Percentiles rank a stretch among this genome's conserved stretches.
Evolutionary conservation across 2,329 filamentous ascomycete genomes (phyloP).

Genomic region (Ophiocordyceps camponoti-saundersi): DNA sequence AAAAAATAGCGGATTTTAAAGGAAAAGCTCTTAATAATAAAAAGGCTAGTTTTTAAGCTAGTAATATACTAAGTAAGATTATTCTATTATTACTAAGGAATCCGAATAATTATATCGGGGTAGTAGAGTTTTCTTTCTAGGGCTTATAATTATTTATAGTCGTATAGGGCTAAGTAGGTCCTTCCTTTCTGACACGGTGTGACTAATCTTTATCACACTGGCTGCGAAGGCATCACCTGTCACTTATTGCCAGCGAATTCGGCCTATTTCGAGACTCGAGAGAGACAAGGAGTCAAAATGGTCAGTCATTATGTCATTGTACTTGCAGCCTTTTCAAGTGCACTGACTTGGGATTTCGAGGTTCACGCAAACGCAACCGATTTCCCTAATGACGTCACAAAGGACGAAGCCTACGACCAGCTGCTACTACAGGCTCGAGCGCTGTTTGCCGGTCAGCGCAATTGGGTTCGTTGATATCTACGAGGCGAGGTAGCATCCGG

Average conservation of each 20-base stretch:
- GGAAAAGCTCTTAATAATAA: too few relatives aligned
- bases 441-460: constrained; percentile 55
- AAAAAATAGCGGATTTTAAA: too few relatives aligned
- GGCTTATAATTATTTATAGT: too few relatives aligned
- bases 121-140: too few relatives aligned
- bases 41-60: too few relatives aligned
- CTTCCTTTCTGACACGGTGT: too few relatives aligned
- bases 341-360: constrained; percentile 16
- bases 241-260: not conserved
- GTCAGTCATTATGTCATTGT: not conserved
- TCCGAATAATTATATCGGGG: too few relatives aligned
- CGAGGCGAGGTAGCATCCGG: not conserved
- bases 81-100: too few relatives aligned
- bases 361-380: constrained; percentile 68
- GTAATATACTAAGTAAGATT: too few relatives aligned
- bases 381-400: constrained; percentile 48
- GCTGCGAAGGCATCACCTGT: not conserved
- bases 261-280: not conserved
- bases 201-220: not conserved
- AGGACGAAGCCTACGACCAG: constrained; percentile 58
- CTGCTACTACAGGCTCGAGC: constrained; percentile 53
- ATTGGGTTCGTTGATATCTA: constrained; percentile 44
- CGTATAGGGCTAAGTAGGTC: too few relatives aligned
- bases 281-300: not conserved
- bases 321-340: not conserved